phyloP scores from a whole-genome alignment of 2,329 filamentous ascomycete genomes.

The Triangularia setosa region DNA sequence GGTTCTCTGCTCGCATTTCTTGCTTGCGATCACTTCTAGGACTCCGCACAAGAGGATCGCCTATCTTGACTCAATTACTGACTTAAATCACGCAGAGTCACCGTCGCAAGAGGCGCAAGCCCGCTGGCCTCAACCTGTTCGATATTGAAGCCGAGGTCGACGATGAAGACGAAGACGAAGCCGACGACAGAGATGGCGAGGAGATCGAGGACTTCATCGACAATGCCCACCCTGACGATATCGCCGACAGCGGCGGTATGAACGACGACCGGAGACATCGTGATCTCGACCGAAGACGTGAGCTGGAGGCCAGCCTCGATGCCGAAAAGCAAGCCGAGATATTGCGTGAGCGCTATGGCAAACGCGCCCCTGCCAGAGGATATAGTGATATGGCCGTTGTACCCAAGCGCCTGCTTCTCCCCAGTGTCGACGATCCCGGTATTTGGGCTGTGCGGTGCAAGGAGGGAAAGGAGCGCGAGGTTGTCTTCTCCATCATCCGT shows the following conservation, averaged over 20 bases:
- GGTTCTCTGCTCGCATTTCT: background rate
- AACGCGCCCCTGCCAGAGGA: slow-evolving; percentile 63
- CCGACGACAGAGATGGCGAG: slow-evolving; percentile 85
- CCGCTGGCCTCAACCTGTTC: slow-evolving; percentile 75
- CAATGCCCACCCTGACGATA: slow-evolving; percentile 85
- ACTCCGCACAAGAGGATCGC: background rate
- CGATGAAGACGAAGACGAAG: slow-evolving; percentile 82
- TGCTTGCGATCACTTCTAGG: background rate
- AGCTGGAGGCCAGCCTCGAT: slow-evolving; percentile 82
- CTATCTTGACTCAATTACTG: slow-evolving; percentile 9
- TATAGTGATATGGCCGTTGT: slow-evolving; percentile 70
- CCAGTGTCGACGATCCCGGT: slow-evolving; percentile 89
- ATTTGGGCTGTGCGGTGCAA: slow-evolving; percentile 95
- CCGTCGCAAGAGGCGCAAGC: slow-evolving; percentile 72
- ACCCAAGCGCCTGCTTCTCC: slow-evolving; percentile 80
- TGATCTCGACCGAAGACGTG: slow-evolving; percentile 87
- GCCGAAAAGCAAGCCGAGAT: slow-evolving; percentile 89
- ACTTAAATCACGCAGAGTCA: slow-evolving; percentile 46
- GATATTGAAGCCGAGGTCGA: slow-evolving; percentile 98
- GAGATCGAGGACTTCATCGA: slow-evolving; percentile 81
- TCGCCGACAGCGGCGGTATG: slow-evolving; percentile 73
- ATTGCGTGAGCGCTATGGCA: slow-evolving; percentile 82
- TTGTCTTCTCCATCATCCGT: slow-evolving; percentile 83
- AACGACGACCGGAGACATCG: slow-evolving; percentile 90
- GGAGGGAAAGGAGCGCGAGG: slow-evolving; percentile 91